A percentile compares a stretch with the other conserved stretches of the same genome.
phyloP scores from a whole-genome alignment of 495 filamentous ascomycete genomes.

The Copromyces sp. region DNA sequence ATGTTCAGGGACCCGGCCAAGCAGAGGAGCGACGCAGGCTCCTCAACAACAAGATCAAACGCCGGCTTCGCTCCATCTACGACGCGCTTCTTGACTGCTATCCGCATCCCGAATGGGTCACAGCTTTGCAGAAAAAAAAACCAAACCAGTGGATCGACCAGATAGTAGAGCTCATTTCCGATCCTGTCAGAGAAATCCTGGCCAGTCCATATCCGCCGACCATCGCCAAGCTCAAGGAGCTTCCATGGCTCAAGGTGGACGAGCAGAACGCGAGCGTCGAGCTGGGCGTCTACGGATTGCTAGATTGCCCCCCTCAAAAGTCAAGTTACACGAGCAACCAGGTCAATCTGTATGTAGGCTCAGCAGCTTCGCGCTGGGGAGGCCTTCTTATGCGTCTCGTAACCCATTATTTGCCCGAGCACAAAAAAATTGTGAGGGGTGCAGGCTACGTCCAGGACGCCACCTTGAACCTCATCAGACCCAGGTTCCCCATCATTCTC shows the following conservation, averaged over 20 bases:
- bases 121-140: neutral
- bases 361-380: neutral
- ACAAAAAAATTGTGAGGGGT: neutral
- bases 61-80: neutral
- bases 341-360: neutral
- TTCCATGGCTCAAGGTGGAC: neutral
- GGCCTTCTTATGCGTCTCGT: neutral
- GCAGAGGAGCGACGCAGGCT: neutral
- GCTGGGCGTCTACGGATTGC: neutral
- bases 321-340: neutral
- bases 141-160: neutral
- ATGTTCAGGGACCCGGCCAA: neutral
- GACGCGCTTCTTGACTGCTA: neutral
- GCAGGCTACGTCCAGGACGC: neutral
- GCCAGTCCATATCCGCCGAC: neutral
- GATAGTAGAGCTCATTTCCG: neutral
- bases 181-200: neutral
- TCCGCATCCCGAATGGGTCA: neutral
- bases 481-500: neutral
- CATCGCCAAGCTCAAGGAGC: neutral
- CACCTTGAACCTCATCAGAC: neutral
- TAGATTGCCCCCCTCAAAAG: neutral
- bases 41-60: neutral
- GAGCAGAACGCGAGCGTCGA: neutral
- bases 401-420: neutral